Base-by-base conservation (phyloP, 2,329 filamentous ascomycete species). In the Eurotiales sp. region DNA sequence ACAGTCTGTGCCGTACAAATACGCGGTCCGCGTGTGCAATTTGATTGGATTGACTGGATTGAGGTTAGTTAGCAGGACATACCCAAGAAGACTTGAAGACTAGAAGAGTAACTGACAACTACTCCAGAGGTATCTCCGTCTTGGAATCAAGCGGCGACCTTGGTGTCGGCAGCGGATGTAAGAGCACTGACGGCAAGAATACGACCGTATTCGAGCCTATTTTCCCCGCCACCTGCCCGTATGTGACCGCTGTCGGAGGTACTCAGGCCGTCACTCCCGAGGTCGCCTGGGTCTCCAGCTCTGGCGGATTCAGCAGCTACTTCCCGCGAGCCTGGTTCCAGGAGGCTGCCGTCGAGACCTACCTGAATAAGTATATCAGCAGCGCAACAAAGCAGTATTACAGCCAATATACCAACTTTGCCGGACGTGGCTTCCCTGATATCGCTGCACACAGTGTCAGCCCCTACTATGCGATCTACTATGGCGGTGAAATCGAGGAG, bases 341-440 rank as follows among this genome's bases (percentile, higher is more conserved):
- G 60, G 61, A 64, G 32, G 46, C 57, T 0, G 67, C 68, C 2
- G 71, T 78, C 1, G 55, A 59, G 19, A 60, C 60, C 10, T 78
- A 77, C 60, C 50, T 63, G 0, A 69, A 70, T 43, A 62, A 63
- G 27, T 58, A 78, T 1, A 69, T 70, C 5, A 64, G 65, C 62
- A 51, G 64, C 49, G 77, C 72, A 57, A 59, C 70, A 12, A 74
- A 73, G 2, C 51, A 77, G 10, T 80, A 75, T 58, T 84, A 58
- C 78, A 73, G 66, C 73, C 76, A 63, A 64, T 63, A 69, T n/a
- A 61, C 61, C 3, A 76, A 78, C 57, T 63, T 62, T 58, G 36
- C 77, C 8, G 84, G 84, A 0, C 75, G 84, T 52, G 84, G 70
- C 0, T 80, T 82, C 56, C 83, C 84, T 0, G 84, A 87, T 59